These are phyloP conservation scores for Fragilariopsis cylindrus DNA, from an alignment of 108 stramenopile species.

Conservation along the genomic window DNA sequence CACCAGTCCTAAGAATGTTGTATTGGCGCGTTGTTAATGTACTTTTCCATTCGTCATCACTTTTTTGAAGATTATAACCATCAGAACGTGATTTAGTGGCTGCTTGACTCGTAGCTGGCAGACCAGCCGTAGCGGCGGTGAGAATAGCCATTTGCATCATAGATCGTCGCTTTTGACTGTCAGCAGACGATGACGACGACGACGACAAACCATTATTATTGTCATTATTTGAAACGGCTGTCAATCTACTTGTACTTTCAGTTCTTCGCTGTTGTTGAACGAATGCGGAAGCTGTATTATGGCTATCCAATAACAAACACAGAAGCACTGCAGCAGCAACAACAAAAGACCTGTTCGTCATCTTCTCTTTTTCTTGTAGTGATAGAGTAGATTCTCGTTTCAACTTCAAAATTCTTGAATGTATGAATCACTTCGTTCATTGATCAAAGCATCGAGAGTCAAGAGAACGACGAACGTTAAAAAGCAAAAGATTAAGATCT, in stretches of 20 bases:
- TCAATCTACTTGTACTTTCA: background rate
- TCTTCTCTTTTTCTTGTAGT: too few species aligned
- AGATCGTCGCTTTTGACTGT: background rate
- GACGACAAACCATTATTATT: too few species aligned
- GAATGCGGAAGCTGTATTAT: background rate
- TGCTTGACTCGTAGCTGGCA: background rate
- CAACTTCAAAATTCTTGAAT: too few species aligned
- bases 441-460: too few species aligned
- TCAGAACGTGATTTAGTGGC: slow-evolving; percentile 41
- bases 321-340: background rate
- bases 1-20: slow-evolving; percentile 72
- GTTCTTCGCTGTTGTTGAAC: background rate
- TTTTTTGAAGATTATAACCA: slow-evolving; percentile 54
- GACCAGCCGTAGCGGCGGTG: background rate
- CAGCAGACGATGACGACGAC: too few species aligned
- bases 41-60: slow-evolving; percentile 70
- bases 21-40: slow-evolving; percentile 57
- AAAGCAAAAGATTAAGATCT: too few species aligned
- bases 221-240: background rate
- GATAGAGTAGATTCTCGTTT: too few species aligned
- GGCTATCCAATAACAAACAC: background rate
- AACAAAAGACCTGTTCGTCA: background rate
- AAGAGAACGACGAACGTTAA: too few species aligned
- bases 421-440: too few species aligned
- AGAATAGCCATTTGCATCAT: background rate